A percentile compares a stretch with the other conserved stretches of the same genome.
Evolutionary conservation across 2,329 filamentous ascomycete genomes (phyloP).

Genomic region (Neofusicoccum cordaticola): DNA sequence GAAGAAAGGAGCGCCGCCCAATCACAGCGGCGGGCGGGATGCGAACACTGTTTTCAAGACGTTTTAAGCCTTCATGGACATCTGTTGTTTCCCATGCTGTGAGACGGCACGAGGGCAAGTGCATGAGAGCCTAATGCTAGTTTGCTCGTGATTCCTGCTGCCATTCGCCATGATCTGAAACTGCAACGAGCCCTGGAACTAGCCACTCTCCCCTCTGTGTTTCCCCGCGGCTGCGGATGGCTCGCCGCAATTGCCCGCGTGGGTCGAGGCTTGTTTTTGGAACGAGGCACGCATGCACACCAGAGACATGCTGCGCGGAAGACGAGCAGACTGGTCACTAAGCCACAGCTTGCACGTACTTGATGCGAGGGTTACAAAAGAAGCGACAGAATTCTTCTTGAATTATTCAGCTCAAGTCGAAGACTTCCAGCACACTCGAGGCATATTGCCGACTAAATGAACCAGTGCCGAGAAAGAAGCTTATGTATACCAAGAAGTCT

Average conservation of each 20-base stretch:
- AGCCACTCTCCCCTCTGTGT: no score
- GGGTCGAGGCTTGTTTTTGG: no score
- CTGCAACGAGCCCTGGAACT: not conserved
- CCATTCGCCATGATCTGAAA: not conserved
- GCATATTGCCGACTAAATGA: not conserved
- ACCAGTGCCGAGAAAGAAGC: not conserved
- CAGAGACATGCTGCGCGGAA: no score
- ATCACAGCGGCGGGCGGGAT: not conserved
- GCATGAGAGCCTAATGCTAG: not conserved
- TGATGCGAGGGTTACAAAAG: no score
- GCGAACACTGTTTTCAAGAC: not conserved
- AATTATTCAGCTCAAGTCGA: not conserved
- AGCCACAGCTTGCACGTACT: no score
- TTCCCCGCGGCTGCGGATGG: no score
- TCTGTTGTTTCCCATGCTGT: not conserved
- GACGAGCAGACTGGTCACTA: no score
- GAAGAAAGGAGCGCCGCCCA: not conserved
- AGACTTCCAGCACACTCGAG: not conserved
- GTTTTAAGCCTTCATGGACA: not conserved
- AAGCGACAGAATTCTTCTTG: not conserved
- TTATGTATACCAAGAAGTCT: not conserved
- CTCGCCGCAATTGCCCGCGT: no score
- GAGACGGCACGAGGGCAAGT: not conserved
- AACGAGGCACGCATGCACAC: no score
- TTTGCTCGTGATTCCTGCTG: not conserved